A percentile compares a stretch with the other conserved stretches of the same genome.
These are phyloP conservation scores for Eucalyptus microcorys DNA, from an alignment of 345 rosid genomes.

Conservation along the genomic window DNA sequence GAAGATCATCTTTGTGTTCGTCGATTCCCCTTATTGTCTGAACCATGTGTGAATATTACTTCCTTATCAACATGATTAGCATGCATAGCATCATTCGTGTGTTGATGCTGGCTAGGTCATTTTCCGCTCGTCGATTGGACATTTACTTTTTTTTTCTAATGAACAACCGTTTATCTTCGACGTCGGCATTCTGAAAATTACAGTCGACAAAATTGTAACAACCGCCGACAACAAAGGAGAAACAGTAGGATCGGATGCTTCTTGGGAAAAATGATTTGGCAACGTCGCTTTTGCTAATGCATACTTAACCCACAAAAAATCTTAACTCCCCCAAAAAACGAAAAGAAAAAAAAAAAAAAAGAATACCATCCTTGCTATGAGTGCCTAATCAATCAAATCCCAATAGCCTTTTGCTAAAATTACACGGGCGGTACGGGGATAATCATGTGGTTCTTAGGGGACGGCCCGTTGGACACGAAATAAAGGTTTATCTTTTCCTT, in stretches of 20 bases:
- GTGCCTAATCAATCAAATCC: neutral
- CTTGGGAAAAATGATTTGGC: neutral
- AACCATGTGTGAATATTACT: neutral
- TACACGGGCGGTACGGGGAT: neutral
- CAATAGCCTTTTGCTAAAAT: neutral
- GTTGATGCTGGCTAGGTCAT: neutral
- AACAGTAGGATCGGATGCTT: neutral
- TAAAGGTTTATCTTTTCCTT: neutral
- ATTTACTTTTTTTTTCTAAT: neutral
- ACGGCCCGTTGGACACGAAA: neutral
- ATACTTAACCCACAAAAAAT: neutral
- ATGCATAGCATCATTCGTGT: neutral
- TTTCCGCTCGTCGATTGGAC: neutral
- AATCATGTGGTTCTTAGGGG: neutral
- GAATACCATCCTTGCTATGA: neutral
- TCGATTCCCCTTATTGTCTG: neutral
- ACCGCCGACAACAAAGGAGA: neutral
- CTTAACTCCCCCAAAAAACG: neutral
- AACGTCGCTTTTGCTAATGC: neutral
- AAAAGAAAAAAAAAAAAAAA: neutral
- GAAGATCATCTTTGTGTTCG: neutral
- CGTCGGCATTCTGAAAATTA: neutral
- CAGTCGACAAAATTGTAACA: rapidly evolving
- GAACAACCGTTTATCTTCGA: neutral
- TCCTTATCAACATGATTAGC: neutral